These are phyloP conservation scores for Saprolegnia diclina DNA, from an alignment of 352 stramenopile genomes.

Conservation along the genomic window DNA sequence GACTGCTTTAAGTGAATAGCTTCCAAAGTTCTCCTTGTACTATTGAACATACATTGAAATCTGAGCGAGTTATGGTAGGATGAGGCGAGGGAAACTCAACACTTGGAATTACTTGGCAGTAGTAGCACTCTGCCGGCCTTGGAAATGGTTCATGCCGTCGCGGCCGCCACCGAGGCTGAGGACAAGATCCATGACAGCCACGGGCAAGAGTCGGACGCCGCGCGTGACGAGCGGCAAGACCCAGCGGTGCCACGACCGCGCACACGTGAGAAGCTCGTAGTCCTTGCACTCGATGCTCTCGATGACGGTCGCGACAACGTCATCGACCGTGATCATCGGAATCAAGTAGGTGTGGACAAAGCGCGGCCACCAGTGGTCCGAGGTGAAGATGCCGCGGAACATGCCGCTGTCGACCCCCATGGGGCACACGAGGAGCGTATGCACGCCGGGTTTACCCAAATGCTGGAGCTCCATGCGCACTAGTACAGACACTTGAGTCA, in stretches of 20 bases:
- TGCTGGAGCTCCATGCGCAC: slow-evolving; percentile 71
- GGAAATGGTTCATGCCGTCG: slow-evolving; percentile 17
- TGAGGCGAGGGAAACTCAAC: too few relatives aligned
- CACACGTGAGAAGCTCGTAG: slow-evolving; percentile 59
- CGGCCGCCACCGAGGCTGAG: slow-evolving; percentile 1
- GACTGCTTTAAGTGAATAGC: too few relatives aligned
- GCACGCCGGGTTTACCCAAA: slow-evolving; percentile 47
- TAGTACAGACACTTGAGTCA: slow-evolving; percentile 32
- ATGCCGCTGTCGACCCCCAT: slow-evolving; percentile 68
- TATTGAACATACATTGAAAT: too few relatives aligned
- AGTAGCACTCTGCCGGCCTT: not conserved
- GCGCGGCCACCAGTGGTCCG: slow-evolving; percentile 36
- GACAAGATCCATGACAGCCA: not conserved
- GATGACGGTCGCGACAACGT: slow-evolving; percentile 52
- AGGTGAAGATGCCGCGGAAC: slow-evolving; percentile 54
- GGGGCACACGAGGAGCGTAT: slow-evolving; percentile 69
- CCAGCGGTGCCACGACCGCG: slow-evolving; percentile 4
- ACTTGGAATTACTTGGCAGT: too few relatives aligned
- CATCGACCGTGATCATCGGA: slow-evolving; percentile 39
- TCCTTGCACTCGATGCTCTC: slow-evolving; percentile 46
- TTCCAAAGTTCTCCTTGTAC: too few relatives aligned
- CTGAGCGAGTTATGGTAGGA: too few relatives aligned
- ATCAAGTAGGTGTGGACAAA: slow-evolving; percentile 37
- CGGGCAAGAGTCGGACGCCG: not conserved
- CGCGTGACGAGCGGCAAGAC: slow-evolving; percentile 12